Base-by-base conservation (phyloP, 768 basidiomycete genomes). In the Rossbeevera mucosa region DNA sequence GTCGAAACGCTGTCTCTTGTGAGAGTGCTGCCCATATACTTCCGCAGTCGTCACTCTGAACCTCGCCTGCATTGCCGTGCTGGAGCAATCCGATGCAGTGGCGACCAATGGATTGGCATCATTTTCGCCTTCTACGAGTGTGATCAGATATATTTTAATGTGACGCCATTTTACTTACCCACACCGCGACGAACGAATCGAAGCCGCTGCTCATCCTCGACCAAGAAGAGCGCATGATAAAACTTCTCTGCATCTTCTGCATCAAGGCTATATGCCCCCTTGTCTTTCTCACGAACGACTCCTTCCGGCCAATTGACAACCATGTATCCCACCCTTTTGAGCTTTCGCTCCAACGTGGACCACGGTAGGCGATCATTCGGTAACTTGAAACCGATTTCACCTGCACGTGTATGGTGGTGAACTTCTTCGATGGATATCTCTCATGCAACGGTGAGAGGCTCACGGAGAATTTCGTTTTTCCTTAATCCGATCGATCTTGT, bases 41-140 rank as follows among this genome's bases (percentile, higher is more conserved):
- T 52, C 53, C 3, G 42, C 38, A 20, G 48, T 56, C 0, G 21
- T 52, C 14, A 56, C 24, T 26, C 30, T 50, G 26, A 50, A 59
- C 40, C 14, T 52, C 2, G 29, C 0, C 13, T 38, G 41, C 1
- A 9, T 33, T 6, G 13, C 1, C 11, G n/a, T 18, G 2, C 1
- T 6, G 4, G 22, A 20, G 6, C 8, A 21, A 45, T 41, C 14
- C 1, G 26, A 21, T 8, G 3, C 8, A 21, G 7, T 2, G 6
- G 20, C n/a, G n/a, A n/a, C 13, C 26, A n/a, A 14, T 0, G 0
- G 30, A 8, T 5, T 2, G 25, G 14, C 5, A 9, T n/a, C 8
- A 25, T 29, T 26, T 13, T 36, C 13, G 9, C 31, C 22, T 12
- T 12, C 50, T 29, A 21, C 8, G 0, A 4, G 12, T 2, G 4